Evolutionary conservation across 371 early-diverging fungal genomes (phyloP).

Genomic region (Amoeboaphelidium protococcarum): DNA sequence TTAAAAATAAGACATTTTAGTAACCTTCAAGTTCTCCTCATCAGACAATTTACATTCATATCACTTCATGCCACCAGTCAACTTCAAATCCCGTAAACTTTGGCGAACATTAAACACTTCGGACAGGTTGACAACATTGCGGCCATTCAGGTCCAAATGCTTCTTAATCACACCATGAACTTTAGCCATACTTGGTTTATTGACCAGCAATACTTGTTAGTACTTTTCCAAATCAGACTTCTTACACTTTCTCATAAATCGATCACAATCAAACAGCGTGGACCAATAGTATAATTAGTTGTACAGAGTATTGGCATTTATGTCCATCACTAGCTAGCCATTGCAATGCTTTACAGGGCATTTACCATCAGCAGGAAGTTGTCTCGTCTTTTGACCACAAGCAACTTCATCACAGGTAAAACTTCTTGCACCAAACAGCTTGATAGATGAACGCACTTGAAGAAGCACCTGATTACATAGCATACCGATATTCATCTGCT

Average conservation of each 20-base stretch:
- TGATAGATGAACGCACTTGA: constrained; percentile 32
- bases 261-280: neutral
- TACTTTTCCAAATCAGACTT: too few relatives aligned
- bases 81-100: too few relatives aligned
- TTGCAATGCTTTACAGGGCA: constrained; percentile 37
- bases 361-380: constrained; percentile 39
- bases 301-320: constrained; percentile 6
- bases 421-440: constrained; percentile 37
- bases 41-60: too few relatives aligned
- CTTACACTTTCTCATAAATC: too few relatives aligned
- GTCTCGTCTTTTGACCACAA: constrained; percentile 29
- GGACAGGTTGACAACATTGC: constrained; percentile 15
- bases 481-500: constrained; percentile 14
- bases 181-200: too few relatives aligned
- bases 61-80: too few relatives aligned
- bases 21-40: too few relatives aligned
- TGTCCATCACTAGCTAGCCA: constrained; percentile 33
- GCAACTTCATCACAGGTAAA: constrained; percentile 44
- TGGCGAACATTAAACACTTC: constrained; percentile 5
- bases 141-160: constrained; percentile 14
- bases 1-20: too few relatives aligned
- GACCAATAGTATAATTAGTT: neutral
- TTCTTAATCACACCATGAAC: constrained; percentile 4
- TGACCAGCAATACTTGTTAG: too few relatives aligned
- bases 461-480: constrained; percentile 29